Percentiles rank a stretch among this genome's conserved stretches.
phyloP scores from a whole-genome alignment of 2,329 filamentous ascomycete species.

The Fusarium algeriense region DNA sequence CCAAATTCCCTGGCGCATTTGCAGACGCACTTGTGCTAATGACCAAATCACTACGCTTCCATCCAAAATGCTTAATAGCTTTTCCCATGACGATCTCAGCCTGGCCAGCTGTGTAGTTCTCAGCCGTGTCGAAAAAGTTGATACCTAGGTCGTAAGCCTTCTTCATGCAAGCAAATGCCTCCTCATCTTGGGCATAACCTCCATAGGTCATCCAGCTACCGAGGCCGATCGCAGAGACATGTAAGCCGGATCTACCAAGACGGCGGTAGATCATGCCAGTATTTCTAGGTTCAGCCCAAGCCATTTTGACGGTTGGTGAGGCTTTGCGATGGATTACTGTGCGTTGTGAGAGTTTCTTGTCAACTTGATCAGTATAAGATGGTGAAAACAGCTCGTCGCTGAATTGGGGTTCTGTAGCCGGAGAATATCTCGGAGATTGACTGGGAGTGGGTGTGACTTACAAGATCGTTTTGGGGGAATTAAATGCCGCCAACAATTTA shows the following conservation, averaged over 20 bases:
- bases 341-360: background rate
- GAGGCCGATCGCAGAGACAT: slow-evolving; percentile 75
- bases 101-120: slow-evolving; percentile 70
- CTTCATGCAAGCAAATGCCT: slow-evolving; percentile 72
- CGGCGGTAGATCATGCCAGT: slow-evolving; percentile 60
- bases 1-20: rapidly evolving
- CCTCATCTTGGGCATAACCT: slow-evolving; percentile 72
- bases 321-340: background rate
- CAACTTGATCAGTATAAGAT: slow-evolving; percentile 4
- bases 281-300: slow-evolving; percentile 58
- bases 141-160: slow-evolving; percentile 70
- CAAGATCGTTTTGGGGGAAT: background rate
- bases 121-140: slow-evolving; percentile 74
- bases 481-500: background rate
- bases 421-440: slow-evolving; percentile 45
- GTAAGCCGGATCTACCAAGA: slow-evolving; percentile 67
- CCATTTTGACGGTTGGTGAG: slow-evolving; percentile 50
- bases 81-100: slow-evolving; percentile 74
- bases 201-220: slow-evolving; percentile 77
- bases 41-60: slow-evolving; percentile 72
- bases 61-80: slow-evolving; percentile 70
- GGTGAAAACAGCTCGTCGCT: background rate
- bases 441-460: slow-evolving; percentile 37
- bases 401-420: background rate
- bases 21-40: slow-evolving; percentile 64